Conservation (phyloP, 2,329 filamentous ascomycete species). For the Aspergillus sp. region DNA sequence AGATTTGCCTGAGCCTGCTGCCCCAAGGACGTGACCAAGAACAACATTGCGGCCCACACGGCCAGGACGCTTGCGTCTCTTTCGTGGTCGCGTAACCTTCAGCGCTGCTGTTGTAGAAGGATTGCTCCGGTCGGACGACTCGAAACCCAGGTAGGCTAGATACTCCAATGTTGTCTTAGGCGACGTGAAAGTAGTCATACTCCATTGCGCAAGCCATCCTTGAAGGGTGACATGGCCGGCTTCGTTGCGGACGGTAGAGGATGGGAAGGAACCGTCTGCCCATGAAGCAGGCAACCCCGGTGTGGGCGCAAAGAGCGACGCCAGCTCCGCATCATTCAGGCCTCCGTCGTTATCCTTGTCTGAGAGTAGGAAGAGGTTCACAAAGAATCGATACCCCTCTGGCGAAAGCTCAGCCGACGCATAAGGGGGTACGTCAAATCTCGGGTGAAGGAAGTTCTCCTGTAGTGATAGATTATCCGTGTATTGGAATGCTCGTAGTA, state of each 20-base stretch:
- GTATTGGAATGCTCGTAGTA: conserved; percentile 91
- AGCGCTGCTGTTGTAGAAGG: conserved; percentile 79
- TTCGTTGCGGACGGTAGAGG: conserved; percentile 91
- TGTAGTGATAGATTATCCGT: conserved; percentile 92
- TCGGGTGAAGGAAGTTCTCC: conserved; percentile 87
- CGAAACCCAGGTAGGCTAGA: conserved; percentile 92
- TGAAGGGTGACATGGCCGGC: conserved; percentile 93
- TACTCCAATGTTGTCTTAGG: conserved; percentile 95
- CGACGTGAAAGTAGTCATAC: conserved; percentile 97
- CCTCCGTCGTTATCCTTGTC: conserved; percentile 98
- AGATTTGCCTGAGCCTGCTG: conserved; percentile 84
- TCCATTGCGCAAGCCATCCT: conserved; percentile 98
- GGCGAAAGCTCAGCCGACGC: conserved; percentile 93
- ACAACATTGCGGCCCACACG: conserved; percentile 93
- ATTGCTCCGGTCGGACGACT: conserved; percentile 70
- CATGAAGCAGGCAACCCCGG: conserved; percentile 85
- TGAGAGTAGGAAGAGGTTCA: conserved; percentile 90
- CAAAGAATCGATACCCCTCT: conserved; percentile 93
- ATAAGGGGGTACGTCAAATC: conserved; percentile 89
- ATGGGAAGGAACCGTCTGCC: conserved; percentile 86
- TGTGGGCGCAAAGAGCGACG: conserved; percentile 86
- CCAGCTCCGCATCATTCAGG: conserved; percentile 80
- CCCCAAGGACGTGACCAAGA: conserved; percentile 86
- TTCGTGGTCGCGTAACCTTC: conserved; percentile 89
- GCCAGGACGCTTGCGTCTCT: conserved; percentile 76